Evolutionary conservation across 208 protist species (phyloP).

Genomic region (Leishmania amazonensis): DNA sequence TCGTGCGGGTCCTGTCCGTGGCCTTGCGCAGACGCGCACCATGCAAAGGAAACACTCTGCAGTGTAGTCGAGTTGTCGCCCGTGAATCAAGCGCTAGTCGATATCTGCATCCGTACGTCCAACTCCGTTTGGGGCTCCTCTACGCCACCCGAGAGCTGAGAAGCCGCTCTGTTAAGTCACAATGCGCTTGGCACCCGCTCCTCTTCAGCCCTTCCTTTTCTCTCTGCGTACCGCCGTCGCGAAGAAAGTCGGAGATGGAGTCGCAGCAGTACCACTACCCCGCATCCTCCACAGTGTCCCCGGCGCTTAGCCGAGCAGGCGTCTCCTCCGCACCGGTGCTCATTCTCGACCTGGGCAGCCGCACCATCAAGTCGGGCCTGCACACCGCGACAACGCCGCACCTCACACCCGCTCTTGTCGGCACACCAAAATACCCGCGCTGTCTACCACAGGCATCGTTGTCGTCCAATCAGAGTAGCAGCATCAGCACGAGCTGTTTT

Average conservation of each 20-base stretch:
- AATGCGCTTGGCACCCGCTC: background rate
- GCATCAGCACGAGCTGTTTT: background rate
- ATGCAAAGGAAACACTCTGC: background rate
- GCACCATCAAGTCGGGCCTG: constrained; percentile 45
- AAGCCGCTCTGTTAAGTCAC: background rate
- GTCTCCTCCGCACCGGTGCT: constrained; percentile 12
- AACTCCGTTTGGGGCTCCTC: background rate
- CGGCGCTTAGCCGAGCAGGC: background rate
- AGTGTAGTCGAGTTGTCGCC: background rate
- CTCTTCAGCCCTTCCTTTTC: background rate
- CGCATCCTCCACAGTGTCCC: background rate
- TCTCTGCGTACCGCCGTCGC: background rate
- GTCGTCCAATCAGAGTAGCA: background rate
- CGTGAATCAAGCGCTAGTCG: background rate
- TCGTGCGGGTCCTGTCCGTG: background rate
- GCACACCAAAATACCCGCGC: constrained; percentile 46
- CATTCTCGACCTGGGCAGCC: constrained; percentile 61
- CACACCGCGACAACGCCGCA: constrained; percentile 31
- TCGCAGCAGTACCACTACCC: background rate
- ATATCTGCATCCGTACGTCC: background rate
- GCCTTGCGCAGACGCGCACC: background rate
- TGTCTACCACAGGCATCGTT: background rate
- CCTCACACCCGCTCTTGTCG: constrained; percentile 36
- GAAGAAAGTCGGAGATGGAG: background rate
- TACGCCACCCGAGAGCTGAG: background rate